Evolutionary conservation across 805 yeast genomes (phyloP), one percentile per base, ranked within the genome.

Genomic region (Kluyveromyces siamensis): DNA sequence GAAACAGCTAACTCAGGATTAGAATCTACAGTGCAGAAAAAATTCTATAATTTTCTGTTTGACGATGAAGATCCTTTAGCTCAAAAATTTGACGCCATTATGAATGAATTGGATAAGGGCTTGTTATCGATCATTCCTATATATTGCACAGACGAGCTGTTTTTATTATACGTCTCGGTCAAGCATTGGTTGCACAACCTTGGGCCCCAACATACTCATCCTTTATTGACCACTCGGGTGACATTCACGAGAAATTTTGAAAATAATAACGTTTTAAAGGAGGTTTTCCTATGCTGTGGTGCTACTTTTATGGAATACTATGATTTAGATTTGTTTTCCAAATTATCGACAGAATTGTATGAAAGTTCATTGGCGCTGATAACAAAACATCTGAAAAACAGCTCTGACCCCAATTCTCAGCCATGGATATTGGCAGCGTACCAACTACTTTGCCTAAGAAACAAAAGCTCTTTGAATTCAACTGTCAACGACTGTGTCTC

Each of bases 131-230:
- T 27, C 10, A 41, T 41, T 10, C 37, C 44, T 13, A 41, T 14
- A 14, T 14, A 27, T 25, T 41, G 44, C 30, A 41, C 44, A 10
- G 36, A 41, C n/a, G 44, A 37, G 40, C 40, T 44, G 18, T 50
- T 54, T 18, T 39, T 58, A 33, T 63, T 60, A 48, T 61, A 66
- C 51, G 71, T 69, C 3, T 72, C 72, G 48, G 61, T 67, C 6
- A 63, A 68, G 41, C 72, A 71, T 2, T 73, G 72, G 52, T 64
- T 74, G 50, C 65, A 65, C 6, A 57, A 71, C 2, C 58, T 72
- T 9, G 70, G 73, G 1, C 74, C 76, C 1, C 75, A 72, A 49
- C 56, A 66, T 38, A 67, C 75, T 0, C 75, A 72, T 51, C 67
- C 70, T 1, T 55, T 60, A 14, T 54, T 73, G 6, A 71, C 72